These are phyloP conservation scores for Alternaria atra DNA, from an alignment of 2,329 filamentous ascomycete genomes.

Conservation along the genomic window DNA sequence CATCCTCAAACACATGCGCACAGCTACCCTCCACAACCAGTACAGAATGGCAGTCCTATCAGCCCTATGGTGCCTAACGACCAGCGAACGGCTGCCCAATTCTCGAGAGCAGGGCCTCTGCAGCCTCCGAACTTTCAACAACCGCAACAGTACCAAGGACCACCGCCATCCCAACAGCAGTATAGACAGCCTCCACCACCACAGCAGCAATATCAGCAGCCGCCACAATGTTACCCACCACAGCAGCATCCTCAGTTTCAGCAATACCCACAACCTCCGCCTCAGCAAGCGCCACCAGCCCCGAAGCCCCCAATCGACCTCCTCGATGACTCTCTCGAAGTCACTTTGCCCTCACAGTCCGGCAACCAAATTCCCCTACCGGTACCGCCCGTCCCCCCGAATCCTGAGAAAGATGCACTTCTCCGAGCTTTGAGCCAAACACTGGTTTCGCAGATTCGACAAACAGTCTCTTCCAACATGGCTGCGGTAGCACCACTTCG, in stretches of 20 bases:
- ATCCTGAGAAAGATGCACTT: slow-evolving; percentile 92
- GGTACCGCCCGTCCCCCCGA: slow-evolving; percentile 89
- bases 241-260: slow-evolving; percentile 30
- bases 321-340: slow-evolving; percentile 69
- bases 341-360: slow-evolving; percentile 62
- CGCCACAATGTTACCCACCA: slow-evolving; percentile 20
- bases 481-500: slow-evolving; percentile 77
- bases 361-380: slow-evolving; percentile 62
- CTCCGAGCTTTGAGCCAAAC: slow-evolving; percentile 77
- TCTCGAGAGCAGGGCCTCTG: slow-evolving; percentile 30
- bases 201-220: slow-evolving; percentile 27
- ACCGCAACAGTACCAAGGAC: slow-evolving; percentile 28
- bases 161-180: slow-evolving; percentile 20
- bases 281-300: slow-evolving; percentile 39
- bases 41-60: slow-evolving; percentile 47
- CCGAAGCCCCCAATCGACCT: slow-evolving; percentile 58
- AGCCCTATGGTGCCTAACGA: slow-evolving; percentile 48
- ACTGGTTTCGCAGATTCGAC: slow-evolving; percentile 73
- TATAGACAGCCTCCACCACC: slow-evolving; percentile 17
- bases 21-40: slow-evolving; percentile 27
- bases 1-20: slow-evolving; percentile 42
- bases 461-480: slow-evolving; percentile 75
- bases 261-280: slow-evolving; percentile 29
- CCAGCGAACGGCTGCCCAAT: slow-evolving; percentile 31
- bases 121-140: slow-evolving; percentile 26